These are phyloP conservation scores for Aspergillus ustus DNA, from an alignment of 2,329 filamentous ascomycete genomes.

Conservation along the genomic window DNA sequence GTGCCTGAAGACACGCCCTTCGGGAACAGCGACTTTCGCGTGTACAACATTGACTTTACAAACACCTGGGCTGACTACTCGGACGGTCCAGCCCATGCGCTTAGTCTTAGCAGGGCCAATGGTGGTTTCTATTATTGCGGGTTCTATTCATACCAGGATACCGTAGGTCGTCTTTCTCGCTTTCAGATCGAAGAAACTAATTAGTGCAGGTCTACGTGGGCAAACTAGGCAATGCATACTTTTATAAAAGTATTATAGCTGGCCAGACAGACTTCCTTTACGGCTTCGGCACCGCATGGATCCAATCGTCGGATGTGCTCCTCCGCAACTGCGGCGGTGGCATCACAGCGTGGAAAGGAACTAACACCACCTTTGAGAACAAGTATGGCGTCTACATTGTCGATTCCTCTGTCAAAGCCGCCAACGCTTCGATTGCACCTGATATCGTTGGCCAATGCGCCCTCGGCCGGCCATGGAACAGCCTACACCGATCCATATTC, in stretches of 20 bases:
- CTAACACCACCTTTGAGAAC: slow-evolving; percentile 68
- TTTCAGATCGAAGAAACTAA: not conserved
- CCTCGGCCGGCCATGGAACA: slow-evolving; percentile 68
- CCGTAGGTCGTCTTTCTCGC: slow-evolving; percentile 40
- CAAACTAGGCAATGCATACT: slow-evolving; percentile 69
- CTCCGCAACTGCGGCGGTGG: slow-evolving; percentile 68
- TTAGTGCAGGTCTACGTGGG: slow-evolving; percentile 60
- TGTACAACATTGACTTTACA: slow-evolving; percentile 69
- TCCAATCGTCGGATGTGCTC: slow-evolving; percentile 58
- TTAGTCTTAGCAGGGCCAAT: slow-evolving; percentile 67
- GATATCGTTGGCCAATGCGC: slow-evolving; percentile 55
- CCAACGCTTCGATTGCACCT: slow-evolving; percentile 54
- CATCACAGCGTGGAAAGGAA: slow-evolving; percentile 71
- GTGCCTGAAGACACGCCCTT: slow-evolving; percentile 67
- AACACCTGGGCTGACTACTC: slow-evolving; percentile 62
- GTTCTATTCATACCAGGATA: slow-evolving; percentile 71
- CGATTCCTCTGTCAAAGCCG: slow-evolving; percentile 57
- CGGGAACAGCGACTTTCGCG: slow-evolving; percentile 66
- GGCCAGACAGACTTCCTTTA: slow-evolving; percentile 73
- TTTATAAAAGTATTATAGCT: slow-evolving; percentile 63
- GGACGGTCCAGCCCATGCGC: slow-evolving; percentile 62
- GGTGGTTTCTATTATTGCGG: slow-evolving; percentile 70
- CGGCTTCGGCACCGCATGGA: slow-evolving; percentile 68
- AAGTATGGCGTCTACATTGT: slow-evolving; percentile 71
- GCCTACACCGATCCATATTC: slow-evolving; percentile 62